Base-by-base conservation (phyloP, 495 filamentous ascomycete species). In the Podospora pseudopauciseta region DNA sequence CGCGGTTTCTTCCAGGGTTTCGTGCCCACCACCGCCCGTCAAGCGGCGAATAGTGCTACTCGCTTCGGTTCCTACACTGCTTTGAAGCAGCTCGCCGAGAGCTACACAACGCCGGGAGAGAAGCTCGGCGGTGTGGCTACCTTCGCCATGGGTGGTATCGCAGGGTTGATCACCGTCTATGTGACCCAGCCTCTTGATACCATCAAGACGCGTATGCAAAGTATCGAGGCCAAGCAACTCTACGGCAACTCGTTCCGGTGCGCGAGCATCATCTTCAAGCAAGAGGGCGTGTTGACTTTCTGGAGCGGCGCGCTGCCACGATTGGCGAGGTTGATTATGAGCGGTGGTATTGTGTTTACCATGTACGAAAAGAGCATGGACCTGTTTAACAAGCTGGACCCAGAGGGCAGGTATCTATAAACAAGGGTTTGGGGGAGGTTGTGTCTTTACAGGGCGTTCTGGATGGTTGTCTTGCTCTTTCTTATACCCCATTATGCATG, bases 331-430 rank as follows among this genome's bases (percentile, higher is more conserved):
- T 77, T 99, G 69, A 91, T 97, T 68, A 64, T 94, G 82, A 97
- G 93, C 75, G 95, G 95, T 63, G 95, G 95, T 20, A 97, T 99
- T 75, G 96, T 99, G 64, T 99, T 99, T 76, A 93, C 96, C 4
- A 97, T 98, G 94, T 98, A 99, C 77, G 95, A 99, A 81, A 98
- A 98, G 84, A 90, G 90, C 55, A 97, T 99, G 80, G 96, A 98
- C 66, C 72, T 90, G 60, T 85, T 99, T 79, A 90, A 95, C 75
- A 81, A 77, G 67, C 49, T 93, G 26, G 95, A 99, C 77, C 96
- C 95, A 15, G 86, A 96, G 72, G 86, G 89, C 70, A 89, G 86
- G 76, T 97, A 97, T 76, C 87, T 98, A 67, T 94, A 82, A 76
- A 2, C 20, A 16, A 15, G 44, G 28, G 57, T 34, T n/a, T 55